Evolutionary conservation across 805 yeast species (phyloP).

Genomic region (Yarrowia sp.): DNA sequence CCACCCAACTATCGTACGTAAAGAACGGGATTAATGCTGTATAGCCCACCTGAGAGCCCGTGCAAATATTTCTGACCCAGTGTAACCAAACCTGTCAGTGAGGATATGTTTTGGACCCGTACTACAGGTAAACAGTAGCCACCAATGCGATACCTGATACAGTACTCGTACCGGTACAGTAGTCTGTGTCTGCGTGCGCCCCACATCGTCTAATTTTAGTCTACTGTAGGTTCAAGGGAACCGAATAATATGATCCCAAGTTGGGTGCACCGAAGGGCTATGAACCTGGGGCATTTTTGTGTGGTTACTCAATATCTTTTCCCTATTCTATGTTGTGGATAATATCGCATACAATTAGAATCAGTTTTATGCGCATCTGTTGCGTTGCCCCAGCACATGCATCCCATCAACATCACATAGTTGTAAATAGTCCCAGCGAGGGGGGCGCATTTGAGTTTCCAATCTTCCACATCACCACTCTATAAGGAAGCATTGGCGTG

Average conservation of each 20-base stretch:
- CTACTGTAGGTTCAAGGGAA: background rate
- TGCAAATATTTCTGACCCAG: background rate
- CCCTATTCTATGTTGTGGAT: too few relatives aligned
- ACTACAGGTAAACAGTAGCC: too few relatives aligned
- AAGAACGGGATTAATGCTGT: background rate
- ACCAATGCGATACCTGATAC: too few relatives aligned
- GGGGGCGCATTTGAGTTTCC: constrained; percentile 24
- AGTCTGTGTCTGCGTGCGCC: too few relatives aligned
- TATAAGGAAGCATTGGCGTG: constrained; percentile 24
- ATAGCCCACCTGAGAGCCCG: background rate
- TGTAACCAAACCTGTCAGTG: too few relatives aligned
- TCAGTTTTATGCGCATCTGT: background rate
- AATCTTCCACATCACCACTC: constrained; percentile 24
- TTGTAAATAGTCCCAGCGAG: constrained; percentile 12
- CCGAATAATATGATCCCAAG: background rate
- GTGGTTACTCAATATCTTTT: too few relatives aligned
- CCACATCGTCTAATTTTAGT: background rate
- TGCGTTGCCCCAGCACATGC: background rate
- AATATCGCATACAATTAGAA: background rate
- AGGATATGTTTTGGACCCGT: too few relatives aligned
- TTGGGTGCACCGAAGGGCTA: background rate
- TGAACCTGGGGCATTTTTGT: too few relatives aligned
- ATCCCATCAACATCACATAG: constrained; percentile 5
- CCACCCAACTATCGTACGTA: background rate
- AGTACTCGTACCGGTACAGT: too few relatives aligned